Percentiles rank a stretch among this genome's conserved stretches.
Conservation (phyloP, 768 basidiomycete species). For the Hypholoma fasciculare region DNA sequence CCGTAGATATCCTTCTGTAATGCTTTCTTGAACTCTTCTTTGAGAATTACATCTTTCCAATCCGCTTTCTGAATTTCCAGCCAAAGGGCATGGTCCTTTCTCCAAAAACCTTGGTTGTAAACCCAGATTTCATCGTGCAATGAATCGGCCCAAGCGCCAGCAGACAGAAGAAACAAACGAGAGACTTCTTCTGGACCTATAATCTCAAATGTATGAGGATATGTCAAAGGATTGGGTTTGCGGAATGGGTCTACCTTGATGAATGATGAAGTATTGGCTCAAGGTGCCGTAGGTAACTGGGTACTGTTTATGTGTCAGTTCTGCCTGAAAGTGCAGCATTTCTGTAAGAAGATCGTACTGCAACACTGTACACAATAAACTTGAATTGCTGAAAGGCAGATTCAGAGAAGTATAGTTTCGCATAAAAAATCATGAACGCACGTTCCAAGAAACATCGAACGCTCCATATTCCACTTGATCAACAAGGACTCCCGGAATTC, state of each 20-base stretch:
- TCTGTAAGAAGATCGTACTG: conserved; percentile 33
- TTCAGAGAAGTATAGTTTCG: not conserved
- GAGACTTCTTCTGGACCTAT: conserved; percentile 47
- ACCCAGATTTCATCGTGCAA: conserved; percentile 77
- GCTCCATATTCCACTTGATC: conserved; percentile 54
- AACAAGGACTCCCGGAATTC: conserved; percentile 51
- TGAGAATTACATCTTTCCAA: conserved; percentile 77
- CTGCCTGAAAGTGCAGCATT: not conserved
- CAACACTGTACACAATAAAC: conserved; percentile 53
- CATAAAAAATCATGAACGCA: conserved; percentile 25
- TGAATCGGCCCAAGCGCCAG: conserved; percentile 51
- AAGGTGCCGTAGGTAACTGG: conserved; percentile 26
- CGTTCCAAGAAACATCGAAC: conserved; percentile 61
- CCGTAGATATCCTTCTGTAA: conserved; percentile 76
- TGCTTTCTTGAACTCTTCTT: conserved; percentile 63
- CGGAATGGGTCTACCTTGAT: conserved; percentile 46
- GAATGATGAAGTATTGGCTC: conserved; percentile 51
- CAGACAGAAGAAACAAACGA: conserved; percentile 51
- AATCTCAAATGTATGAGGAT: not conserved
- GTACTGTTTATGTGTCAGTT: conserved; percentile 22
- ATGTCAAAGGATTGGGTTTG: too few species aligned
- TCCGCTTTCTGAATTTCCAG: conserved; percentile 58
- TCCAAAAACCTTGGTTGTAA: conserved; percentile 71
- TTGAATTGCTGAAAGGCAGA: conserved; percentile 43
- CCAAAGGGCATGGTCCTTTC: conserved; percentile 64